Evolutionary conservation across 768 basidiomycete species (phyloP), one percentile per base, ranked within the genome.

Genomic region (Roridomyces roridus): DNA sequence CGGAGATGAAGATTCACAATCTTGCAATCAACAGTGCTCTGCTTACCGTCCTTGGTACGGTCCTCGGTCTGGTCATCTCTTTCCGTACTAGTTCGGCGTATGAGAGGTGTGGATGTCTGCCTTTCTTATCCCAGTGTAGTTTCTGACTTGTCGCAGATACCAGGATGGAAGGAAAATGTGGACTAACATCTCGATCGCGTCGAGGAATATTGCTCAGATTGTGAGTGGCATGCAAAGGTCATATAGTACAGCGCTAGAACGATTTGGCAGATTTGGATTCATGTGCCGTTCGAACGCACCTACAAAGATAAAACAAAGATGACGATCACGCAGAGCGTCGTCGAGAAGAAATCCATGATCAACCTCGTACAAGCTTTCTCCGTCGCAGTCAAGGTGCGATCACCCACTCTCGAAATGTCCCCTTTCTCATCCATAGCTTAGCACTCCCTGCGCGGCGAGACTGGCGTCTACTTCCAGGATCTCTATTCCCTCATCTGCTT

Each of bases 311-410:
- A 59, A 10, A 66, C 64, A 21, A 64, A 66, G 51, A 68, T 67
- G 53, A 68, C 70, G 44, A 72, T 74, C 5, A 62, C 64, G n/a
- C 70, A 84, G 65, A 78, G 76, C 14, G 67, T 86, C 14, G 81
- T 90, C 44, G 89, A 91, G 75, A 92, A 91, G 72, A 86, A 87
- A 74, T 84, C 84, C 2, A 87, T 89, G 80, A 79, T 91, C 58
- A 89, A 89, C 64, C 69, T 91, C 29, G 84, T 89, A 15, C 85
- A 88, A 77, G 88, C 85, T 0, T 89, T 83, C 64, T 77, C 86
- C 4, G 85, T 89, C 5, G 73, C 88, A 8, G 80, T 88, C 46
- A 89, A 91, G 78, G 85, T 85, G 56, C 28, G 36, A 34, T 25
- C 34, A 20, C 12, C 15, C 21, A 18, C 49, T 6, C 20, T 26